These are phyloP conservation scores for Penicillium sp. DNA, from an alignment of 2,329 filamentous ascomycete species.

Conservation along the genomic window DNA sequence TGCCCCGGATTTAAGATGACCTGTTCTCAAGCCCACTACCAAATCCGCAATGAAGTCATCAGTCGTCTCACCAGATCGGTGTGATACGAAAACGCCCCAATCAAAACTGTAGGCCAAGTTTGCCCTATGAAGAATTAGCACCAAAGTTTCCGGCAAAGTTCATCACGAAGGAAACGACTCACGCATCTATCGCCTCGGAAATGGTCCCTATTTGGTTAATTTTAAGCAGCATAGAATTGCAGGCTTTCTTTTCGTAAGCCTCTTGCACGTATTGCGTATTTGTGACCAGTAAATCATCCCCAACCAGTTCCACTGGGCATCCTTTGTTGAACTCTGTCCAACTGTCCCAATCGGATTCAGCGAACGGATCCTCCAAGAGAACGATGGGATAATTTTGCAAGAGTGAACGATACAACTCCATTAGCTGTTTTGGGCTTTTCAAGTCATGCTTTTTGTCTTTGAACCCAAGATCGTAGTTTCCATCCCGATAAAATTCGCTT, in stretches of 20 bases:
- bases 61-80: background rate
- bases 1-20: background rate
- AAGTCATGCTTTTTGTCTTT: background rate
- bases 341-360: background rate
- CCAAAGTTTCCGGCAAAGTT: no score
- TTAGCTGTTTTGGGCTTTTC: background rate
- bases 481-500: background rate
- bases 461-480: background rate
- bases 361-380: background rate
- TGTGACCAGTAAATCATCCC: background rate
- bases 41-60: background rate
- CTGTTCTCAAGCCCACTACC: background rate
- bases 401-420: background rate
- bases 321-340: background rate
- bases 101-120: background rate
- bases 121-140: background rate
- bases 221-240: background rate
- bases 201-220: background rate
- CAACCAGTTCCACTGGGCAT: background rate
- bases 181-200: background rate
- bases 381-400: background rate
- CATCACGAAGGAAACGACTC: background rate
- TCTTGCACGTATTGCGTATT: background rate
- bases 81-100: background rate
- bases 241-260: background rate